phyloP scores from a whole-genome alignment of 768 basidiomycete species.

The Collybia mongolica region DNA sequence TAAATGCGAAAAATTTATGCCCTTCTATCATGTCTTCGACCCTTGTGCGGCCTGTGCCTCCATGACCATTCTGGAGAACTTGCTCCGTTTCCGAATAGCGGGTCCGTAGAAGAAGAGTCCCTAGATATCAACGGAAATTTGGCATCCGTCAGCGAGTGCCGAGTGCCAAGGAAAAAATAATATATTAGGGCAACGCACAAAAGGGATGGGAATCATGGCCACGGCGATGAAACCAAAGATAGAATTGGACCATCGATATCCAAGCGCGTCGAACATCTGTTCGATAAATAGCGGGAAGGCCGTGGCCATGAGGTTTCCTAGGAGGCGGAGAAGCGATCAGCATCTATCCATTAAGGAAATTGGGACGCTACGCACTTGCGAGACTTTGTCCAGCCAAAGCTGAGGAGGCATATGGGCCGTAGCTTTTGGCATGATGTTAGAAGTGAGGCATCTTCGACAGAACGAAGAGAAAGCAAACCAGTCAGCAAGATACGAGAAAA shows the following conservation, averaged over 20 bases:
- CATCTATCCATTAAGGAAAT: not conserved
- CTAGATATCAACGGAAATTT: constrained; percentile 17
- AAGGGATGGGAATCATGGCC: constrained; percentile 58
- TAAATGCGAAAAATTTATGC: no score
- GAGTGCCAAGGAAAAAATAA: not conserved
- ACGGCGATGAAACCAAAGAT: constrained; percentile 52
- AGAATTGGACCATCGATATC: constrained; percentile 60
- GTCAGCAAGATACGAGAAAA: constrained; percentile 65
- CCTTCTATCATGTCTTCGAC: no score
- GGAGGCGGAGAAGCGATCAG: not conserved
- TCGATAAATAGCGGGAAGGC: constrained; percentile 64
- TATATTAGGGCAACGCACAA: constrained; percentile 31
- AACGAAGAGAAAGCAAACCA: constrained; percentile 36
- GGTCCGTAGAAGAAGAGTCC: constrained; percentile 43
- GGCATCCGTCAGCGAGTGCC: constrained; percentile 1
- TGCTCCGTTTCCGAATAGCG: constrained; percentile 36
- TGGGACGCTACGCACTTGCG: constrained; percentile 36
- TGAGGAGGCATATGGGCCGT: constrained; percentile 64
- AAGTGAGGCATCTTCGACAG: not conserved
- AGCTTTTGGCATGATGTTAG: constrained; percentile 23
- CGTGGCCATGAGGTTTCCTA: constrained; percentile 51
- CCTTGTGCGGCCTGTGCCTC: constrained; percentile 12
- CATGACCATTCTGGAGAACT: constrained; percentile 38
- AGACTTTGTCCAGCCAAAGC: constrained; percentile 69
- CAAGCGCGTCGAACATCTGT: constrained; percentile 55